phyloP scores from a whole-genome alignment of 1,284 basidiomycete species.

The Boletus subluridellus region DNA sequence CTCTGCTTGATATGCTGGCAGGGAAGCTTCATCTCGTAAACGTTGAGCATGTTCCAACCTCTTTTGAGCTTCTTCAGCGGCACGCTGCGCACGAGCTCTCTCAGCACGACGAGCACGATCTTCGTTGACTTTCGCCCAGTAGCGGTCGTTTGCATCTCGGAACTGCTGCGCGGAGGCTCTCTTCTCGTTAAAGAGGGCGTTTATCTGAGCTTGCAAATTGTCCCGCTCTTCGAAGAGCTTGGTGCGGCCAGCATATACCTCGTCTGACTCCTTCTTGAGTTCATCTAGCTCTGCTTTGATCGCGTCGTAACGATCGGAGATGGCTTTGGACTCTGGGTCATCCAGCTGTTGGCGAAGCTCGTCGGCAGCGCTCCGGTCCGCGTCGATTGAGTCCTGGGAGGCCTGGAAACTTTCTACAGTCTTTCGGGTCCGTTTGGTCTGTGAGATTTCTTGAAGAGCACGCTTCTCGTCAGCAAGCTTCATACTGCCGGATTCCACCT shows the following conservation, averaged over 20 bases:
- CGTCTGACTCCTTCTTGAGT: conserved; percentile 84
- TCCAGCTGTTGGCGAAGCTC: conserved; percentile 83
- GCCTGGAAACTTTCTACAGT: conserved; percentile 76
- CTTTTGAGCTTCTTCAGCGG: conserved; percentile 79
- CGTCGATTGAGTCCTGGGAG: conserved; percentile 78
- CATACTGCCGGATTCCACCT: conserved; percentile 89
- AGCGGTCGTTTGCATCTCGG: conserved; percentile 79
- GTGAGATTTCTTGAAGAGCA: conserved; percentile 84
- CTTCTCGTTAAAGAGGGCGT: conserved; percentile 74
- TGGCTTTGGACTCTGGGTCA: conserved; percentile 85
- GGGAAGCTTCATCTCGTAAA: conserved; percentile 86
- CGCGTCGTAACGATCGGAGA: conserved; percentile 77
- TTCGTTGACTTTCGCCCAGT: conserved; percentile 79
- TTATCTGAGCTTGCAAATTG: conserved; percentile 66
- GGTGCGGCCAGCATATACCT: conserved; percentile 75
- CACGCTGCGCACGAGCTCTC: conserved; percentile 74
- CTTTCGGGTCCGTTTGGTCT: conserved; percentile 66
- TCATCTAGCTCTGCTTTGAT: conserved; percentile 86
- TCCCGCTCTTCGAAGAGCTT: conserved; percentile 91
- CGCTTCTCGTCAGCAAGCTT: conserved; percentile 97
- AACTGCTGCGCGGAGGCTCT: conserved; percentile 69
- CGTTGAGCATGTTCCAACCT: conserved; percentile 78
- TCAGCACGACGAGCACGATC: conserved; percentile 85
- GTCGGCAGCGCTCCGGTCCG: conserved; percentile 74
- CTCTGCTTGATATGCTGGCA: conserved; percentile 88